phyloP scores from a whole-genome alignment of 1,139 yeast genomes.

The Suhomyces chickasaworum region DNA sequence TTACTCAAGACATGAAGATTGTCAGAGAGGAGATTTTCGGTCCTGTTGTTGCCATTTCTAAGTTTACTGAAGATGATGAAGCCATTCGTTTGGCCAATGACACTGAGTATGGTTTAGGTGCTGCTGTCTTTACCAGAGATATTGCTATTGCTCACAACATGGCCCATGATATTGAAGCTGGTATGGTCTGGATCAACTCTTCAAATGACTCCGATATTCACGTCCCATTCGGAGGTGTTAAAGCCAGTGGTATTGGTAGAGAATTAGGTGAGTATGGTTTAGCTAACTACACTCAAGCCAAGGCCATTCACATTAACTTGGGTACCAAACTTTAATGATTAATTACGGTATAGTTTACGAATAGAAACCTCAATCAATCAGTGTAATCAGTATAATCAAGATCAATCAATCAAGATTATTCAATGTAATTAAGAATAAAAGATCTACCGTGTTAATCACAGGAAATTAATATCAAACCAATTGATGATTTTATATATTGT shows the following conservation, averaged over 20 bases:
- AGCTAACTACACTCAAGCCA: constrained; percentile 72
- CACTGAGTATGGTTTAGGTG: constrained; percentile 57
- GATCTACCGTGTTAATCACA: too few species aligned
- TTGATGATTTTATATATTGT: too few species aligned
- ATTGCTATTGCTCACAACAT: constrained; percentile 42
- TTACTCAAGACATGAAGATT: constrained; percentile 53
- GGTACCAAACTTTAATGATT: constrained; percentile 31
- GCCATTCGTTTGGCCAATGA: constrained; percentile 53
- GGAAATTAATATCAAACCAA: too few species aligned
- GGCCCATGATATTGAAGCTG: constrained; percentile 51
- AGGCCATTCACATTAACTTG: constrained; percentile 73
- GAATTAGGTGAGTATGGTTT: constrained; percentile 87
- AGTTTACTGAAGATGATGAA: constrained; percentile 55
- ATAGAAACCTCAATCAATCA: neutral
- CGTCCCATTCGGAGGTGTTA: constrained; percentile 79
- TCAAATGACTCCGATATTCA: constrained; percentile 76
- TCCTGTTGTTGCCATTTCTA: constrained; percentile 58
- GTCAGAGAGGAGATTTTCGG: constrained; percentile 63
- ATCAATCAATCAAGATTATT: too few species aligned
- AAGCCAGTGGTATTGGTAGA: constrained; percentile 84
- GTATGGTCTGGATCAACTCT: constrained; percentile 63
- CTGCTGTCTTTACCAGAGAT: constrained; percentile 30
- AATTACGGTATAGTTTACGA: neutral
- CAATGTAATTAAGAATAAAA: too few species aligned
- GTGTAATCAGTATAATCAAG: too few species aligned